These are phyloP conservation scores for Sporobolomyces pararoseus DNA, from an alignment of 768 basidiomycete genomes.

Conservation along the genomic window DNA sequence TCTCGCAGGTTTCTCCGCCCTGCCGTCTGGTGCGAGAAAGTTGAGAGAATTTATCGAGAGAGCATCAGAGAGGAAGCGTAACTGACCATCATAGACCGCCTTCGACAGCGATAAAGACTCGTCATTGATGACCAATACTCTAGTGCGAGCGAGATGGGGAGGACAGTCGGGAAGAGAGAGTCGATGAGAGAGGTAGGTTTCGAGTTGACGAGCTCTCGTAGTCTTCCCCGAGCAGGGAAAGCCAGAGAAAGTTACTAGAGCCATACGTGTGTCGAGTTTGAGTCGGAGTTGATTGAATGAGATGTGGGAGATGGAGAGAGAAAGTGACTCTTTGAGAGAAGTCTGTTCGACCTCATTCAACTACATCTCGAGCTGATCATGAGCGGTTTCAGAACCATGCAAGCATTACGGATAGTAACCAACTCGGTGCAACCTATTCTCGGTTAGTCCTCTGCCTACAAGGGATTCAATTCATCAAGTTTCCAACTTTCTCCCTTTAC, in stretches of 20 bases:
- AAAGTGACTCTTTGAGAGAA: neutral
- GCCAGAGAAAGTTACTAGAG: constrained; percentile 84
- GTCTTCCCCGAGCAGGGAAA: constrained; percentile 86
- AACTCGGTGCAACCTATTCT: neutral
- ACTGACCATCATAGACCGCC: constrained; percentile 43
- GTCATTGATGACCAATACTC: constrained; percentile 44
- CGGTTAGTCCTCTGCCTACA: too few relatives aligned
- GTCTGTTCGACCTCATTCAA: neutral
- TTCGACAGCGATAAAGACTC: constrained; percentile 38
- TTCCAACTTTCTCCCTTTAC: neutral
- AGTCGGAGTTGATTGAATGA: neutral
- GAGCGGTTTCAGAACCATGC: neutral
- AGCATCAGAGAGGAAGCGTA: neutral
- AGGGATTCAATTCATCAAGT: neutral
- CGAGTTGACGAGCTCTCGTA: constrained; percentile 64
- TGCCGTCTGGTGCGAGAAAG: constrained; percentile 51
- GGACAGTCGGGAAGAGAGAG: constrained; percentile 9
- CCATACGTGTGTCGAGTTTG: constrained; percentile 62
- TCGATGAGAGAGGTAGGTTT: constrained; percentile 55
- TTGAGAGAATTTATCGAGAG: neutral
- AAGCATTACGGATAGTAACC: constrained; percentile 5
- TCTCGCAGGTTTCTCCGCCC: constrained; percentile 79
- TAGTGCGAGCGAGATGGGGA: constrained; percentile 1
- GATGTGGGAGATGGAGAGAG: neutral
- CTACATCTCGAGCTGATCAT: neutral